Conservation (phyloP, 2,329 filamentous ascomycete genomes). For the Byssochlamys sp. region DNA sequence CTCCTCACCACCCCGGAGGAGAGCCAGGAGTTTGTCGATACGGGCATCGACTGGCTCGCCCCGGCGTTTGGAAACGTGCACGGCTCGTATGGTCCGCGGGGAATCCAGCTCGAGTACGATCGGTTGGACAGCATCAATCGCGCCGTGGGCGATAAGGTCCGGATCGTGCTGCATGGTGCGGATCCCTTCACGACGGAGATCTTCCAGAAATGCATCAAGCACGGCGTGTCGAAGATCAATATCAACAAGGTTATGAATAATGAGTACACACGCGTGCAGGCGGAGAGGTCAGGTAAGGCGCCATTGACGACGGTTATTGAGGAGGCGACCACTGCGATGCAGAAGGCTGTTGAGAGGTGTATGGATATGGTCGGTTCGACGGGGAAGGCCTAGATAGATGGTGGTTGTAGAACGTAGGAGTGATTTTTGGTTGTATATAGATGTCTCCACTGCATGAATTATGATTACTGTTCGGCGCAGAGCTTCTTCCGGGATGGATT, state of each 20-base stretch:
- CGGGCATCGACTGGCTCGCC: slow-evolving; percentile 64
- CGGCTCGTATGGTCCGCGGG: slow-evolving; percentile 59
- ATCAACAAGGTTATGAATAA: slow-evolving; percentile 51
- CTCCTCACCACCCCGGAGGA: slow-evolving; percentile 60
- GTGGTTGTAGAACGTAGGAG: not conserved
- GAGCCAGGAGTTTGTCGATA: slow-evolving; percentile 59
- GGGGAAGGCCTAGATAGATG: slow-evolving; percentile 20
- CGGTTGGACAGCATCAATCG: slow-evolving; percentile 41
- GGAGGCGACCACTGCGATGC: slow-evolving; percentile 46
- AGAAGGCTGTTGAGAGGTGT: slow-evolving; percentile 46
- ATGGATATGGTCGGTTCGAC: slow-evolving; percentile 43
- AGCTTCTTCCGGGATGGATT: not conserved
- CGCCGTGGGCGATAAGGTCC: slow-evolving; percentile 40
- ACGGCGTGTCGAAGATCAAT: slow-evolving; percentile 49
- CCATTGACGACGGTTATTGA: slow-evolving; percentile 48
- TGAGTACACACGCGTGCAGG: slow-evolving; percentile 40
- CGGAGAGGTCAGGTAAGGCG: slow-evolving; percentile 41
- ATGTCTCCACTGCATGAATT: not conserved
- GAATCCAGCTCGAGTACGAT: slow-evolving; percentile 54
- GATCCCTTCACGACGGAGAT: slow-evolving; percentile 49
- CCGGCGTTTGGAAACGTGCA: slow-evolving; percentile 70
- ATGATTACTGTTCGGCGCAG: not conserved
- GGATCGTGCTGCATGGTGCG: slow-evolving; percentile 50
- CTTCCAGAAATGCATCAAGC: slow-evolving; percentile 45
- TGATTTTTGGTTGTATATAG: not conserved